Base-by-base conservation (phyloP, 129 eudicot genomes). In the Calendula officinalis region DNA sequence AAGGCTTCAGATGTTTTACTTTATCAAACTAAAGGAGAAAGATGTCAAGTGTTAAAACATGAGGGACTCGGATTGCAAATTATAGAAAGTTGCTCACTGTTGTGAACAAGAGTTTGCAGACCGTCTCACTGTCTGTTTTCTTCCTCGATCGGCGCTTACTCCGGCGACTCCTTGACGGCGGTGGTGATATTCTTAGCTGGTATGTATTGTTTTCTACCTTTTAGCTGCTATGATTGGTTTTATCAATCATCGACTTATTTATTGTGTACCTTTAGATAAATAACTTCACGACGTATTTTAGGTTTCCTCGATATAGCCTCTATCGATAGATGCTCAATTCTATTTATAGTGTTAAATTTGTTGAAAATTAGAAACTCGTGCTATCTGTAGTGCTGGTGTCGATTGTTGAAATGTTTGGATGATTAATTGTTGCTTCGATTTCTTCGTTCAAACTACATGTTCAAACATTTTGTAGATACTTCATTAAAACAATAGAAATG, bases 91-190 rank as follows among this genome's bases (percentile, higher is more conserved):
- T 6, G n/a, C 56, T 33, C 39, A 27, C 1, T 11, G 14, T 27
- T 8, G 15, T 47, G 35, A 53, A 6, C 41, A 39, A 13, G 12
- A 5, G 30, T 22, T 22, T 22, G 17, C 49, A 17, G 54, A 8
- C 54, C 56, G 13, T 45, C n/a, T 48, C 46, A 15, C 30, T 0
- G 15, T 36, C 15, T 10, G 12, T 10, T 57, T 56, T 16, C 41
- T 69, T 68, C 73, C 46, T 56, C 27, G 56, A 56, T 55, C 63
- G 56, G 45, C 61, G 27, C 45, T 66, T 41, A 38, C 64, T 30
- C 64, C 73, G 64, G 44, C 60, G 44, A 54, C 72, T 27, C 36
- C 47, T 49, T 17, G 15, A 37, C 71, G 48, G 33, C 73, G 35
- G 64, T 4, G 56, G 22, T 41, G 12, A 67, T 7, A 6, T 67